Conservation (phyloP, 228 moss, liverwort and hornwort species). For the Sphagnum fallax region DNA sequence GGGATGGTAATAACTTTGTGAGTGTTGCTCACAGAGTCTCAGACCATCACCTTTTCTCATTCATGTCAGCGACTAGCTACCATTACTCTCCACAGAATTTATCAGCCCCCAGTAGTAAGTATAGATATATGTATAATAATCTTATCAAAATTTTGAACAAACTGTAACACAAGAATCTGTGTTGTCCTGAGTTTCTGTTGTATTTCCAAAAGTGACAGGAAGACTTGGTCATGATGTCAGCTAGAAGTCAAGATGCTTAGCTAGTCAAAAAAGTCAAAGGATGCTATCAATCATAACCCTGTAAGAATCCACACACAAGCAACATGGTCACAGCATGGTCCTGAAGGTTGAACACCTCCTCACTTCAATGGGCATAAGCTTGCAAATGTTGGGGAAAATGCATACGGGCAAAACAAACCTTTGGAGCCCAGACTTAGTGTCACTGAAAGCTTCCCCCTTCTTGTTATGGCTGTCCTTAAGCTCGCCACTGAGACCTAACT, state of each 20-base stretch:
- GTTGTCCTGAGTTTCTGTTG: too few species aligned
- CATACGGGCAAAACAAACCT: slow-evolving; percentile 14
- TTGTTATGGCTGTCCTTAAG: slow-evolving; percentile 54
- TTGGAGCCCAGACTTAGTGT: slow-evolving; percentile 24
- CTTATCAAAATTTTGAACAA: neutral
- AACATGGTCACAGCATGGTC: too few species aligned
- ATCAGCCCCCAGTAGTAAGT: neutral
- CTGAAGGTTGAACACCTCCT: too few species aligned
- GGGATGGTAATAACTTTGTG: too few species aligned
- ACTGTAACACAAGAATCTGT: too few species aligned
- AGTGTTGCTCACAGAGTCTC: neutral
- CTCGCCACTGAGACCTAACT: slow-evolving; percentile 43
- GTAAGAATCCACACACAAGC: too few species aligned
- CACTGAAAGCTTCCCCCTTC: slow-evolving; percentile 51
- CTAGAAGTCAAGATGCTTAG: too few species aligned
- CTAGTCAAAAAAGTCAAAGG: too few species aligned
- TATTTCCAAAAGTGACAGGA: too few species aligned
- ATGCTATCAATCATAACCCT: neutral
- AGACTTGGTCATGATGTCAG: too few species aligned
- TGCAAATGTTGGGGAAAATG: too few species aligned
- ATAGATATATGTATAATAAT: neutral
- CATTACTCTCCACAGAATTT: neutral
- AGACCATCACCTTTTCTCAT: neutral
- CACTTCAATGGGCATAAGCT: too few species aligned
- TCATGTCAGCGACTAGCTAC: neutral